Evolutionary conservation across 1,284 basidiomycete genomes (phyloP), one percentile per base, ranked within the genome.

Genomic region (Pseudomicrostroma phylloplanum): DNA sequence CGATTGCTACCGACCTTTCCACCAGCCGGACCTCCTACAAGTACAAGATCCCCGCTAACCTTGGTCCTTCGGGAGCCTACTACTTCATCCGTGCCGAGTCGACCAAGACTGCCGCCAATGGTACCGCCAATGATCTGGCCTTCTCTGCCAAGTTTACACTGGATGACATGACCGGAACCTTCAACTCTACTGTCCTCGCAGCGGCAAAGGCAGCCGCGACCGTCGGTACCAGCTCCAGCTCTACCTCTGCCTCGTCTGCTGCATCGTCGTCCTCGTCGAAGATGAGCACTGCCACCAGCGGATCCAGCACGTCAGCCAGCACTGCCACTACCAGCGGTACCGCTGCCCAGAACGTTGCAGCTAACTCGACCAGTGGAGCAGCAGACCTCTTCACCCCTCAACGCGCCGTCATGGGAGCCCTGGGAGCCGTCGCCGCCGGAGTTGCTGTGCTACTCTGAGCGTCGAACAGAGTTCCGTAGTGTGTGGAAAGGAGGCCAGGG

Each of bases 31-130:
- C 53, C 43, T n/a, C 9, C 1, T 67, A 39, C 39, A 26, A 17
- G 6, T 74, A 66, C 62, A 62, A 55, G 56, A 67, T 76, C 51
- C 63, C 71, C 48, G 25, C 59, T 42, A 60, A 19, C 56, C 62
- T 62, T 36, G 73, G 73, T 40, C 70, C 72, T 23, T 65, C 59
- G 62, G 68, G 68, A 19, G 59, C 61, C 55, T 73, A 71, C 65
- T 74, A 76, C 72, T 76, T 76, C 63, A 58, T 76, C 62, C 73
- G 73, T 25, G 68, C 74, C 57, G 72, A 76, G 51, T 67, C 67
- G 55, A 67, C 69, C 63, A 65, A 69, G 55, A 58, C 60, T 55
- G 64, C 58, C 48, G 61, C 71, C n/a, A 58, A 51, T 56, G 59
- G 56, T 48, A 60, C 59, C 51, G 67, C 72, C 21, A 17, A 25